phyloP scores from a whole-genome alignment of 2,329 filamentous ascomycete genomes.

The Pseudocercospora cruenta region DNA sequence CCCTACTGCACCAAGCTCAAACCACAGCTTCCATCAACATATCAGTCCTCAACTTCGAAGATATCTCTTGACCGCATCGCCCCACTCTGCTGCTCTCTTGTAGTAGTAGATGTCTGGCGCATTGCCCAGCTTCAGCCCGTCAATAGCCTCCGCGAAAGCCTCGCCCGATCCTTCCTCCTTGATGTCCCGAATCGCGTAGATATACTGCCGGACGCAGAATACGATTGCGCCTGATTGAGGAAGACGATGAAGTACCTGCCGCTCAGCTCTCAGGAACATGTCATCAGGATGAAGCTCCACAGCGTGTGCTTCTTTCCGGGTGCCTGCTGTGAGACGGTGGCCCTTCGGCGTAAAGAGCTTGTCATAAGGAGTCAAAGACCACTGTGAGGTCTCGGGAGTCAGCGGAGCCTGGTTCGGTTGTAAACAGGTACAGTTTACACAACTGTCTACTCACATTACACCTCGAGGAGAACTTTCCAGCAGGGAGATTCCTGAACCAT shows the following conservation, averaged over 20 bases:
- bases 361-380: constrained; percentile 1
- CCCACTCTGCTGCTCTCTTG: background rate
- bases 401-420: too few relatives aligned
- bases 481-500: background rate
- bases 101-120: background rate
- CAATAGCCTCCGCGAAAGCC: background rate
- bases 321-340: background rate
- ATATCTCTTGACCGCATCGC: background rate
- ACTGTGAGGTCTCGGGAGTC: too few relatives aligned
- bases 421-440: too few relatives aligned
- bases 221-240: background rate
- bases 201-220: background rate
- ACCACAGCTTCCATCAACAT: background rate
- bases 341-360: background rate
- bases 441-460: background rate
- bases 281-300: background rate
- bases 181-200: background rate
- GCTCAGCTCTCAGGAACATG: background rate
- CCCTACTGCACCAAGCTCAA: background rate
- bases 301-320: background rate
- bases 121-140: background rate
- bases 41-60: background rate
- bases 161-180: background rate
- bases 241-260: background rate
- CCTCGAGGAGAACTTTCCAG: background rate